Conservation (phyloP, 1,284 basidiomycete genomes). For the Puccinia sorghi region DNA sequence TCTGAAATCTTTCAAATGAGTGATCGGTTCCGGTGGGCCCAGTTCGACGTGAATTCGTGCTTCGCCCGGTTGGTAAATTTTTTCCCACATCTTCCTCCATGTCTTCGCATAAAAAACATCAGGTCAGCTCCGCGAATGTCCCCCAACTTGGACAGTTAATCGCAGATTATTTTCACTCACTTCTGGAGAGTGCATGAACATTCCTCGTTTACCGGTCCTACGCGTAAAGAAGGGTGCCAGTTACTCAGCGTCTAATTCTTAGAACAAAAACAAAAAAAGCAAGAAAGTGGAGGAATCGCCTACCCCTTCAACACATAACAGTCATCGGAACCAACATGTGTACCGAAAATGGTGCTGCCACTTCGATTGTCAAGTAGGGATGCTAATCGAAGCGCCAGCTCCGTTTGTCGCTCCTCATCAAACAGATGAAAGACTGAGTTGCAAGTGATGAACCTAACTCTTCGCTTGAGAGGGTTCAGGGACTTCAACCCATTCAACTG, state of each 20-base stretch:
- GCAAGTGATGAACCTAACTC: slow-evolving; percentile 32
- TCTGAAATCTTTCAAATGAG: slow-evolving; percentile 38
- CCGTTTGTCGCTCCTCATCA: slow-evolving; percentile 28
- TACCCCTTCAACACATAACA: slow-evolving; percentile 26
- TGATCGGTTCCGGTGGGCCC: slow-evolving; percentile 39
- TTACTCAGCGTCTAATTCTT: neutral
- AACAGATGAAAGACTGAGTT: slow-evolving; percentile 43
- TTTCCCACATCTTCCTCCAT: slow-evolving; percentile 44
- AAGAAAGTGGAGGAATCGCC: neutral
- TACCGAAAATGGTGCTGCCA: slow-evolving; percentile 39
- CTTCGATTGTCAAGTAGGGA: slow-evolving; percentile 6
- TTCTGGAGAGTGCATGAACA: slow-evolving; percentile 46
- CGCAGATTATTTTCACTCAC: neutral
- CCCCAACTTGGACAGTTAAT: neutral
- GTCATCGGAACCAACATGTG: slow-evolving; percentile 31
- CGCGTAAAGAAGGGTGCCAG: neutral
- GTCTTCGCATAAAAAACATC: neutral
- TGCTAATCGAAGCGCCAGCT: slow-evolving; percentile 8
- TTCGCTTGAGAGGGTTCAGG: slow-evolving; percentile 13
- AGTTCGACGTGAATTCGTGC: slow-evolving; percentile 33
- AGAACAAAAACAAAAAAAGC: neutral
- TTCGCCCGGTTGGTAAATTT: slow-evolving; percentile 27
- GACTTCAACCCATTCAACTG: slow-evolving; percentile 4
- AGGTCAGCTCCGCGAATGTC: neutral
- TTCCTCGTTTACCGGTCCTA: slow-evolving; percentile 41